Conservation (phyloP, 106 monocot genomes). For the Cymbidium sinense region DNA sequence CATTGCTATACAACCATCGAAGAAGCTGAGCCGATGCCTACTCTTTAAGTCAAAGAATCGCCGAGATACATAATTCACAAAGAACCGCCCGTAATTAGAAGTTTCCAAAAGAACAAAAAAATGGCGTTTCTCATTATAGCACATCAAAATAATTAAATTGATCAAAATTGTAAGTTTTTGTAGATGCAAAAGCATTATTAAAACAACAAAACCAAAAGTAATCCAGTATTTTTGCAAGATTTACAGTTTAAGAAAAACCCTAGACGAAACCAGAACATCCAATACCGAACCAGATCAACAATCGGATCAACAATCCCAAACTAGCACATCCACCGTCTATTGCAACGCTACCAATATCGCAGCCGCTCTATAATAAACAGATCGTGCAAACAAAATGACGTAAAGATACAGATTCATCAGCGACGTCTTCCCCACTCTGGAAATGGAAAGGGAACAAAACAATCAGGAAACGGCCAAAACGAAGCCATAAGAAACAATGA, state of each 20-base stretch:
- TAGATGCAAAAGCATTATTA: background rate
- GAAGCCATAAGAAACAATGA: background rate
- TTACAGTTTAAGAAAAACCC: background rate
- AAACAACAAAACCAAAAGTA: background rate
- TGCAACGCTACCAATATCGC: background rate
- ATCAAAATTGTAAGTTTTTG: background rate
- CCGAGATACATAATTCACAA: background rate
- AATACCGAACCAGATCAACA: background rate
- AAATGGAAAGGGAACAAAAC: constrained; percentile 9
- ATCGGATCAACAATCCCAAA: background rate
- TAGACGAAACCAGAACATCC: background rate
- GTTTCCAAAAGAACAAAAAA: background rate
- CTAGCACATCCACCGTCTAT: background rate
- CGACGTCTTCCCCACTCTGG: constrained; percentile 93
- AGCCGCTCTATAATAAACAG: background rate
- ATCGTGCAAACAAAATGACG: background rate
- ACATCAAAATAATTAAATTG: background rate
- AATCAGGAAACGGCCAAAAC: background rate
- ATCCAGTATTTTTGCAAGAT: background rate
- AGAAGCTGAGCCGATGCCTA: background rate
- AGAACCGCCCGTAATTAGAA: background rate
- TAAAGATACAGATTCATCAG: constrained; percentile 97
- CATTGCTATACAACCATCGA: background rate
- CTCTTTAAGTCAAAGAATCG: background rate
- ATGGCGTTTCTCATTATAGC: background rate